These are phyloP conservation scores for Trifolium pratense DNA, from an alignment of 306 rosid species.

Conservation along the genomic window DNA sequence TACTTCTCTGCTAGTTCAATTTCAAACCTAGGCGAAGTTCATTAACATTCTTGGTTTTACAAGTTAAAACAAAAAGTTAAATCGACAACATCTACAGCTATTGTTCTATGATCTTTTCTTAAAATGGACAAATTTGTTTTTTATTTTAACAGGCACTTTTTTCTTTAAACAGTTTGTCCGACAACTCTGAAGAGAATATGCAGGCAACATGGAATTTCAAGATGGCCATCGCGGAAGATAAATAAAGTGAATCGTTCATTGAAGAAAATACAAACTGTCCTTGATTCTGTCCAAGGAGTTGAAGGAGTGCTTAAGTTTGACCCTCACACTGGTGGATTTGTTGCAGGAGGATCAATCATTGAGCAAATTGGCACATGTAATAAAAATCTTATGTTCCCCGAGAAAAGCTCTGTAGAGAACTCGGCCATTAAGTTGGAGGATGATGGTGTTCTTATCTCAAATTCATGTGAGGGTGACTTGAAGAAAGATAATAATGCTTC, in stretches of 20 bases:
- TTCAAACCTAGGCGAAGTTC: no score
- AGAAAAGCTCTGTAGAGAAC: conserved; percentile 50
- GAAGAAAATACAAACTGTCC: conserved; percentile 78
- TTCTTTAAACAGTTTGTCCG: conserved; percentile 77
- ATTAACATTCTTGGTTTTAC: no score
- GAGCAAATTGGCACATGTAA: conserved; percentile 56
- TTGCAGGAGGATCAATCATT: conserved; percentile 64
- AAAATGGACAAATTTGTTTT: background rate
- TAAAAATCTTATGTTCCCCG: conserved; percentile 49
- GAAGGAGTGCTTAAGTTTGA: conserved; percentile 87
- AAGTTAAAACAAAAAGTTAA: no score
- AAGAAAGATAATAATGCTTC: conserved; percentile 41
- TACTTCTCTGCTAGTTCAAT: no score
- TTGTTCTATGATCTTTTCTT: background rate
- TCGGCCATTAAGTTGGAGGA: conserved; percentile 57
- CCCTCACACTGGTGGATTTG: conserved; percentile 75
- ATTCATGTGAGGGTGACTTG: conserved; percentile 41
- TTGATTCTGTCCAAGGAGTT: conserved; percentile 92
- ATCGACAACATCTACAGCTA: no score
- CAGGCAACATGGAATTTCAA: conserved; percentile 94
- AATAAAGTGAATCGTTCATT: conserved; percentile 91
- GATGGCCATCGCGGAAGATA: conserved; percentile 99
- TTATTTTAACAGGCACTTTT: conserved; percentile 16
- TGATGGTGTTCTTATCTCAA: conserved; percentile 42
- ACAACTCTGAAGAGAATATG: conserved; percentile 97